Base-by-base conservation (phyloP, 345 rosid species). In the Pugionium dolabratum region DNA sequence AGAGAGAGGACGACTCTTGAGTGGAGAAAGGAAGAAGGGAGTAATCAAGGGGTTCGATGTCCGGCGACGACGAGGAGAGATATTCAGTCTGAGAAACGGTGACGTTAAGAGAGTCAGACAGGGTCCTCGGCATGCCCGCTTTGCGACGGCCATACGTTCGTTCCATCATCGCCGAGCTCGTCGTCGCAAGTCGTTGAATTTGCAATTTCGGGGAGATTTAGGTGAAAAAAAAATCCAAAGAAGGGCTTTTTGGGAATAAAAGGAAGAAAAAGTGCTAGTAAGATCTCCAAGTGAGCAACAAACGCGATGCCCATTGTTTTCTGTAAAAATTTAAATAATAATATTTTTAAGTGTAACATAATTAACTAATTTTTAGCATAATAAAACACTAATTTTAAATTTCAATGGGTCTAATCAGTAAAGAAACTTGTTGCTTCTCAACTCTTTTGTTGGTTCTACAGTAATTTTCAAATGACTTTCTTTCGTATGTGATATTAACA, bases 111-210 rank as follows among this genome's bases (percentile, higher is more conserved):
- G 84, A 66, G 62, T 75, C 94, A 54, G 94, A 80, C 27, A 65
- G 64, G 29, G 81, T 75, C 62, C 86, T 75, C 4, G 80, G 34
- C 49, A 79, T 61, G 36, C 84, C 83, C 41, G 88, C 76, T 69
- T 67, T 86, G 57, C 99, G 96, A 64, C 97, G 95, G 64, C 97
- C 97, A 87, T 90, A 94, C 0, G 95, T 88, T 69, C 99, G 79
- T 59, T 84, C 96, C 57, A 88, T 86, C 99, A 90, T 90, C 54
- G 70, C 66, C 73, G 56, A 59, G 67, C 68, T 48, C 6, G 34
- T 18, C 55, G 34, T 51, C 64, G 30, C 9, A 25, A 30, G 46
- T 57, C 61, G 66, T 62, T 56, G 67, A 62, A 47, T 47, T 60
- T 9, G 69, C 6, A 62, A 4, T 46, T 48, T 62, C 39, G 64